These are phyloP conservation scores for Yamadazyma sp. DNA, from an alignment of 1,139 yeast genomes.

Conservation along the genomic window DNA sequence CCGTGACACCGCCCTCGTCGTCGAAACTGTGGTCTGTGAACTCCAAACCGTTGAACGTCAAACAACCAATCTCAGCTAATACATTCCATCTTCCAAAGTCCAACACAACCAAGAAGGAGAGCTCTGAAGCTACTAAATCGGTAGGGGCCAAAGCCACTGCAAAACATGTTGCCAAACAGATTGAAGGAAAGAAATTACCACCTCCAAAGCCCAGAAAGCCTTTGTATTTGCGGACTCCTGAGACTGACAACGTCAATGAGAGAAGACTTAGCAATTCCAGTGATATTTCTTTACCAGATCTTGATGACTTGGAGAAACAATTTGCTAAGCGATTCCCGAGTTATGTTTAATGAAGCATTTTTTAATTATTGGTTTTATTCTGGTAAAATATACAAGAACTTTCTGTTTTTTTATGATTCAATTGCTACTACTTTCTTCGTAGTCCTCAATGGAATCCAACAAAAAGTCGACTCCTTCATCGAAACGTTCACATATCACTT, in stretches of 20 bases:
- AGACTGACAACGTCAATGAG: slow-evolving; percentile 14
- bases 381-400: slow-evolving; percentile 1
- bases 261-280: slow-evolving; percentile 38
- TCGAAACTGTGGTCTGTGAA: too few species aligned
- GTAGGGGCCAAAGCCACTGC: neutral
- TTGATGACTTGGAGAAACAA: slow-evolving; percentile 55
- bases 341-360: slow-evolving; percentile 32
- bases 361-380: neutral
- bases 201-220: slow-evolving; percentile 70
- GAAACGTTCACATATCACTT: slow-evolving; percentile 76
- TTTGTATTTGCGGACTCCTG: slow-evolving; percentile 45
- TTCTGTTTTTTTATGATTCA: too few species aligned
- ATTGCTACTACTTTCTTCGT: slow-evolving; percentile 24
- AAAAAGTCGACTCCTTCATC: slow-evolving; percentile 85
- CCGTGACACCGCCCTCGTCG: slow-evolving; percentile 3
- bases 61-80: neutral
- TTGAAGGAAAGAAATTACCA: slow-evolving; percentile 35
- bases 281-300: slow-evolving; percentile 50
- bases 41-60: neutral
- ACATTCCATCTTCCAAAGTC: neutral
- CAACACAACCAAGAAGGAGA: neutral
- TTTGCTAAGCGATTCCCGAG: slow-evolving; percentile 58
- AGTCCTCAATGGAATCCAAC: slow-evolving; percentile 68
- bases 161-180: neutral
- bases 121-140: neutral